Percentiles rank a stretch among this genome's conserved stretches.
phyloP scores from a whole-genome alignment of 2,329 filamentous ascomycete species.

The Coniochaeta sp. region DNA sequence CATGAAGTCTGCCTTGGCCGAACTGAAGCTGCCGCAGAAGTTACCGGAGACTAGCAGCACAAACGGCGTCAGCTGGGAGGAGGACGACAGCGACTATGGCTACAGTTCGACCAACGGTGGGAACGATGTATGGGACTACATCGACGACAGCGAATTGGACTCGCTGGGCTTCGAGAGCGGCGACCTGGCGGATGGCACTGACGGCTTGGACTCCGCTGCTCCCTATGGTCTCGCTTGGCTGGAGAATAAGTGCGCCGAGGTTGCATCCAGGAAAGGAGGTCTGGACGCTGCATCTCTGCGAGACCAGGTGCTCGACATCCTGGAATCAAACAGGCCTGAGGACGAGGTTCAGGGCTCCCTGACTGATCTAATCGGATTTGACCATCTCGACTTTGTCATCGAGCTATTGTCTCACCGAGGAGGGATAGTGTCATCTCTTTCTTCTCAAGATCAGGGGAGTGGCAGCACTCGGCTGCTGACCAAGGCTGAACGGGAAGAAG shows the following conservation, averaged over 20 bases:
- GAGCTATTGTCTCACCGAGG: conserved; percentile 75
- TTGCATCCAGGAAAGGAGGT: conserved; percentile 58
- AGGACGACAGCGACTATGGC: conserved; percentile 51
- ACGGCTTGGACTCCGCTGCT: conserved; percentile 16
- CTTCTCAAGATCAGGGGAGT: background rate
- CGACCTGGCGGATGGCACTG: conserved; percentile 28
- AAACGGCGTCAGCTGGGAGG: conserved; percentile 43
- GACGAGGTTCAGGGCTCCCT: conserved; percentile 88
- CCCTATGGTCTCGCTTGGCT: conserved; percentile 65
- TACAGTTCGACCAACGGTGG: conserved; percentile 53
- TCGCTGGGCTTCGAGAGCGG: conserved; percentile 40
- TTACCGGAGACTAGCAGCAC: conserved; percentile 38
- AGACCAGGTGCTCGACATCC: conserved; percentile 67
- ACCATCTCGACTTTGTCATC: conserved; percentile 87
- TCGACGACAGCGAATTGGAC: conserved; percentile 67
- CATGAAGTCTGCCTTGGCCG: conserved; percentile 80
- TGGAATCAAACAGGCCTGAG: conserved; percentile 62
- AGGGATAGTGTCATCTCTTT: conserved; percentile 47
- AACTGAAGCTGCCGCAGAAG: conserved; percentile 48
- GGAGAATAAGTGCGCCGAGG: conserved; percentile 54
- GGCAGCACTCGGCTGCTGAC: conserved; percentile 52
- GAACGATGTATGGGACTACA: conserved; percentile 90
- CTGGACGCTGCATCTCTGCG: conserved; percentile 65
- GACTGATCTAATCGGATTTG: conserved; percentile 85
- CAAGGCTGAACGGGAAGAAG: conserved; percentile 70